phyloP scores from a whole-genome alignment of 768 basidiomycete genomes.

The Mycena polygramma region DNA sequence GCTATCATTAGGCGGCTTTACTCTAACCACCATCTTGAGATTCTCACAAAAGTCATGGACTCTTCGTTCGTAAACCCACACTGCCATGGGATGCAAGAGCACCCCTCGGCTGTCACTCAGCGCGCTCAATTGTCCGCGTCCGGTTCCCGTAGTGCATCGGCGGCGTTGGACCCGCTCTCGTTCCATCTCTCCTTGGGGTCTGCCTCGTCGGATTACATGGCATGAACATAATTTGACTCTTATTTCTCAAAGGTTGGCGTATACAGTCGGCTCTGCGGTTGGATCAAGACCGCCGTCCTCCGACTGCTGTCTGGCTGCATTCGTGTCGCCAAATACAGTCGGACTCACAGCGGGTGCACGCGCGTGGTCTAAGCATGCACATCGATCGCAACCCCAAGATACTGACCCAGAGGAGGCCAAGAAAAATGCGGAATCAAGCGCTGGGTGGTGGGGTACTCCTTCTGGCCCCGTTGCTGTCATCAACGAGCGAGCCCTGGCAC shows the following conservation, averaged over 20 bases:
- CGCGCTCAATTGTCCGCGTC: slow-evolving; percentile 51
- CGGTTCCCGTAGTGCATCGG: neutral
- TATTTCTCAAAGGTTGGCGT: slow-evolving; percentile 57
- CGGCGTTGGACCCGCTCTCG: slow-evolving; percentile 35
- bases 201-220: slow-evolving; percentile 55
- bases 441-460: slow-evolving; percentile 73
- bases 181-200: slow-evolving; percentile 39
- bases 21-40: neutral
- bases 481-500: slow-evolving; percentile 62
- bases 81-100: slow-evolving; percentile 61
- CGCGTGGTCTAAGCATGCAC: slow-evolving; percentile 77
- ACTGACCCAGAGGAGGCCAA: slow-evolving; percentile 14
- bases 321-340: slow-evolving; percentile 61
- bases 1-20: no score
- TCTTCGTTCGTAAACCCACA: slow-evolving; percentile 41
- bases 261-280: slow-evolving; percentile 71
- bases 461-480: slow-evolving; percentile 65
- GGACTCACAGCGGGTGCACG: slow-evolving; percentile 70
- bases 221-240: neutral
- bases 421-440: slow-evolving; percentile 28
- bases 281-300: slow-evolving; percentile 62
- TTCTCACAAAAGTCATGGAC: slow-evolving; percentile 7
- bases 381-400: slow-evolving; percentile 57
- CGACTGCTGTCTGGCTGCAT: slow-evolving; percentile 66
- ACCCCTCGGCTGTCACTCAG: slow-evolving; percentile 52